These are phyloP conservation scores for Lentinula guzmanii DNA, from an alignment of 768 basidiomycete species.

Conservation along the genomic window DNA sequence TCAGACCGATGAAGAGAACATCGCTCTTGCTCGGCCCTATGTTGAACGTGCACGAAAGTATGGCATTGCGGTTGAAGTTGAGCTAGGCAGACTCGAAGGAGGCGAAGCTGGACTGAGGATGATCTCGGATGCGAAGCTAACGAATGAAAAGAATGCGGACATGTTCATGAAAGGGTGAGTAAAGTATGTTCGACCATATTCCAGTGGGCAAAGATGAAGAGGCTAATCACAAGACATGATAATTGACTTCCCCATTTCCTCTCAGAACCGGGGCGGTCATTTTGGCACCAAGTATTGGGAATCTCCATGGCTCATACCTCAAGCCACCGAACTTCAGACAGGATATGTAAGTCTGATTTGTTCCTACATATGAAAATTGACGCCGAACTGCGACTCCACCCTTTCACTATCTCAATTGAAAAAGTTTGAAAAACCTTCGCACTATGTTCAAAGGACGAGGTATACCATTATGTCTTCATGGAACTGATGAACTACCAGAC, in stretches of 20 bases:
- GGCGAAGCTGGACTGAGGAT: constrained; percentile 42
- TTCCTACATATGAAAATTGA: background rate
- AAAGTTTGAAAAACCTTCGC: constrained; percentile 30
- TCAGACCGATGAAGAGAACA: constrained; percentile 43
- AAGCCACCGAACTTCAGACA: constrained; percentile 39
- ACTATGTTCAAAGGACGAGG: constrained; percentile 24
- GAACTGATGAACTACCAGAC: constrained; percentile 39
- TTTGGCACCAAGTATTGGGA: constrained; percentile 42
- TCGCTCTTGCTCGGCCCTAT: constrained; percentile 35
- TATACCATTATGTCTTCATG: constrained; percentile 36
- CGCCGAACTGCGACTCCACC: background rate
- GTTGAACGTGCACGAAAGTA: constrained; percentile 33
- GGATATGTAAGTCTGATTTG: constrained; percentile 31
- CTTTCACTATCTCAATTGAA: background rate
- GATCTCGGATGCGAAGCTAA: constrained; percentile 43
- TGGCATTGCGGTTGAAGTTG: constrained; percentile 40
- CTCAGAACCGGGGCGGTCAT: constrained; percentile 37
- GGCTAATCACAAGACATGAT: background rate
- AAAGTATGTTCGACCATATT: background rate
- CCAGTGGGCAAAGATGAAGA: too few relatives aligned
- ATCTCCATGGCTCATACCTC: constrained; percentile 39
- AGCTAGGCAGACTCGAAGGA: constrained; percentile 42
- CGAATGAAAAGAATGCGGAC: constrained; percentile 34
- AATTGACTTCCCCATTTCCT: background rate
- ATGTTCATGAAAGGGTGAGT: constrained; percentile 34